phyloP scores from a whole-genome alignment of 2,329 filamentous ascomycete genomes.

The Cyphellophora europaea region DNA sequence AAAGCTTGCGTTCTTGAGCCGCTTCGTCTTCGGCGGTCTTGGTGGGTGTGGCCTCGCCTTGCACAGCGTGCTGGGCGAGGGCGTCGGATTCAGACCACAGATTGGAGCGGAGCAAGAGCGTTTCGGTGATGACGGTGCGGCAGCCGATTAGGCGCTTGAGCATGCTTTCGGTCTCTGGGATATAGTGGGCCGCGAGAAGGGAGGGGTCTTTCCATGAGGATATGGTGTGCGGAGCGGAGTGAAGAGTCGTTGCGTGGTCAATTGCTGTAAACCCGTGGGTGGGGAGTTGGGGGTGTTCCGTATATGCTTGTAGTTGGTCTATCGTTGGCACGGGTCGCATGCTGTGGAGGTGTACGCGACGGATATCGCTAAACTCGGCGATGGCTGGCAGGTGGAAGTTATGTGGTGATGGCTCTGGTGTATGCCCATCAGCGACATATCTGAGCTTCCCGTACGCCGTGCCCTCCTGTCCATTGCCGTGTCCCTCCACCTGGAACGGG shows the following conservation, averaged over 20 bases:
- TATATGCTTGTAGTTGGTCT: no score
- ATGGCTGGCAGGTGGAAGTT: no score
- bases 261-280: no score
- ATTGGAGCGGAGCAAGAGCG: slow-evolving; percentile 17
- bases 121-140: slow-evolving; percentile 19
- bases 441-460: no score
- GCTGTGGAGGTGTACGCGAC: no score
- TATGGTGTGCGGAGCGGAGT: slow-evolving; percentile 15
- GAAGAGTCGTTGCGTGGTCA: slow-evolving; percentile 16
- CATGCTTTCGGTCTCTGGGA: slow-evolving; percentile 20
- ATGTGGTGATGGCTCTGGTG: no score
- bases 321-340: no score
- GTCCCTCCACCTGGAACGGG: no score
- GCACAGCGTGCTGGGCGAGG: slow-evolving; percentile 14
- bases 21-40: slow-evolving; percentile 3
- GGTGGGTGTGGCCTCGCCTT: slow-evolving; percentile 5
- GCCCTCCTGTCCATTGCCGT: no score
- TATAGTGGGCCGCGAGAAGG: slow-evolving; percentile 17
- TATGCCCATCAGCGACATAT: no score
- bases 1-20: slow-evolving; percentile 10
- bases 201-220: slow-evolving; percentile 17
- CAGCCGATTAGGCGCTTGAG: slow-evolving; percentile 21
- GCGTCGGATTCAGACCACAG: slow-evolving; percentile 19
- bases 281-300: no score
- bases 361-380: no score